Conservation (phyloP, 768 basidiomycete species). For the Filobasidium wieringae region DNA sequence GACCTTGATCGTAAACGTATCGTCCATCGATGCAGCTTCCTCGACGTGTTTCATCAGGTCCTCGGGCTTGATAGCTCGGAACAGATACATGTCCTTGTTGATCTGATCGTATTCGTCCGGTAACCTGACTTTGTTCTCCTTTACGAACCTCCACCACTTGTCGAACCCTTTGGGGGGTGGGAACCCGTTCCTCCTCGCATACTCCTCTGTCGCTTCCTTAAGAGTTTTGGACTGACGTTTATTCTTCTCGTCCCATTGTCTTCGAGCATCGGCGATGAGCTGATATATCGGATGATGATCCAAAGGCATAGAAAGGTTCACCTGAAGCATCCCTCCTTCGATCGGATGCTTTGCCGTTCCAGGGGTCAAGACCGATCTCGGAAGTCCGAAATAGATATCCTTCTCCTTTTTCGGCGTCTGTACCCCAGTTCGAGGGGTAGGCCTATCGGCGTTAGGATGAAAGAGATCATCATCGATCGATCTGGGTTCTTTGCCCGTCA, state of each 20-base stretch:
- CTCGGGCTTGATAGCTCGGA: conserved; percentile 12
- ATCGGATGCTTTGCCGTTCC: not conserved
- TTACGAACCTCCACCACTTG: conserved; percentile 40
- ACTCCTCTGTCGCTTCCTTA: conserved; percentile 41
- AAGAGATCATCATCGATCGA: too few species aligned
- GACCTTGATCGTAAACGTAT: conserved; percentile 16
- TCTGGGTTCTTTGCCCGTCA: too few species aligned
- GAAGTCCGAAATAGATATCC: too few species aligned
- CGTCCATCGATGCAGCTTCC: not conserved
- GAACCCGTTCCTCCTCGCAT: conserved; percentile 29
- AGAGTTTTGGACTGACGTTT: conserved; percentile 40
- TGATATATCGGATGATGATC: conserved; percentile 44
- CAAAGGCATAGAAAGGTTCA: conserved; percentile 21
- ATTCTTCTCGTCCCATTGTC: conserved; percentile 40
- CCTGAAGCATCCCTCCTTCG: conserved; percentile 25
- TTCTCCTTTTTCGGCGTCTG: too few species aligned
- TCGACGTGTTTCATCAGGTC: conserved; percentile 12
- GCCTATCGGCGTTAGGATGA: too few species aligned
- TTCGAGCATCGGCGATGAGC: conserved; percentile 41
- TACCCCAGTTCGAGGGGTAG: too few species aligned
- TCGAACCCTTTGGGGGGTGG: conserved; percentile 44
- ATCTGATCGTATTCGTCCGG: conserved; percentile 26
- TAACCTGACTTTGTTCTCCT: conserved; percentile 18
- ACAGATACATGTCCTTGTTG: conserved; percentile 14
- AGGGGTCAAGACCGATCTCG: too few species aligned